phyloP scores from a whole-genome alignment of 768 basidiomycete genomes.

The Plicaturopsis crispa region DNA sequence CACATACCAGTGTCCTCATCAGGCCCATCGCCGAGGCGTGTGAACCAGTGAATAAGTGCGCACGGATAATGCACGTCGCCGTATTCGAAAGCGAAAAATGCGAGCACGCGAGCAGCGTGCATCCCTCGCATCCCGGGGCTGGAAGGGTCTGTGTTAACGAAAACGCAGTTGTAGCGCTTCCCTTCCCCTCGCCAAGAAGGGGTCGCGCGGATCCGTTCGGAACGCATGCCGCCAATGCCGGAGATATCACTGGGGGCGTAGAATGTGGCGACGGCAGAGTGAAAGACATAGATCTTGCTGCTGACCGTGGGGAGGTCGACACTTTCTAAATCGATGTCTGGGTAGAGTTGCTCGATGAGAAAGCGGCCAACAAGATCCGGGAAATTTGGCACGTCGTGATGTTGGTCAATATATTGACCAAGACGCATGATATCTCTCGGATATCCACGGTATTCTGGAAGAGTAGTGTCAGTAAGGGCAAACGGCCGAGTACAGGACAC shows the following conservation, averaged over 20 bases:
- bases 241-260: constrained; percentile 15
- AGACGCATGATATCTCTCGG: constrained; percentile 7
- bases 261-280: constrained; percentile 14
- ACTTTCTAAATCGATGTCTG: neutral
- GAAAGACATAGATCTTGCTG: constrained; percentile 9
- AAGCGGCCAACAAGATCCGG: constrained; percentile 15
- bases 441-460: constrained; percentile 4
- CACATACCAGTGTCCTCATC: constrained; percentile 26
- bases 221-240: constrained; percentile 14
- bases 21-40: constrained; percentile 4
- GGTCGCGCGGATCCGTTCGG: constrained; percentile 14
- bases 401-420: constrained; percentile 9
- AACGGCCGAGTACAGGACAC: neutral
- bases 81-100: constrained; percentile 18
- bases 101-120: constrained; percentile 10
- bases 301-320: constrained; percentile 5
- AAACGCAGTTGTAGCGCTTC: constrained; percentile 12
- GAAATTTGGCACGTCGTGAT: constrained; percentile 10
- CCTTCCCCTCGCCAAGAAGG: constrained; percentile 10
- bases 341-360: constrained; percentile 16
- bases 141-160: constrained; percentile 8
- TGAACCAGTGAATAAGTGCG: constrained; percentile 23
- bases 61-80: constrained; percentile 7
- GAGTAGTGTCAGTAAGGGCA: neutral
- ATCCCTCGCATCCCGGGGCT: constrained; percentile 13